These are phyloP conservation scores for Populus hybrid DNA, from an alignment of 441 rosid species.

Conservation along the genomic window DNA sequence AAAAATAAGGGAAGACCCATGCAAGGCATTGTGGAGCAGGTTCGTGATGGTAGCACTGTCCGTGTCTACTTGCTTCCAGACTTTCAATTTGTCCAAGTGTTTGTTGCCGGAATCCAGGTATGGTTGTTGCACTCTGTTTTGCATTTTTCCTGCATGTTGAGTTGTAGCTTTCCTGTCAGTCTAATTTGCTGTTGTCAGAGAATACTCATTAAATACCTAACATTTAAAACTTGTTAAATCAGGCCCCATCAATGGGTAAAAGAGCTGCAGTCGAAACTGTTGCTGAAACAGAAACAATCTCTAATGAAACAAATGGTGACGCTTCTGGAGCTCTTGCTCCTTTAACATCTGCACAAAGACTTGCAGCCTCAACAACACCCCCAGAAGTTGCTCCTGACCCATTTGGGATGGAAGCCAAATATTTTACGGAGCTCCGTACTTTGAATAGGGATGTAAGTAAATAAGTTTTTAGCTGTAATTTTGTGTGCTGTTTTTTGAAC, in stretches of 20 bases:
- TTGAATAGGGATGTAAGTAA: slow-evolving; percentile 77
- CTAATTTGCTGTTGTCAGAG: neutral
- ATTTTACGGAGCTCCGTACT: slow-evolving; percentile 83
- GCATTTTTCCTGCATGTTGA: too few species aligned
- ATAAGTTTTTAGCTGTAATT: slow-evolving; percentile 8
- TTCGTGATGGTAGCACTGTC: slow-evolving; percentile 95
- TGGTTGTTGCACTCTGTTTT: too few species aligned
- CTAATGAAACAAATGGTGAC: slow-evolving; percentile 68
- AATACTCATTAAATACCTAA: slow-evolving; percentile 2
- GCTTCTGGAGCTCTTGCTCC: slow-evolving; percentile 60
- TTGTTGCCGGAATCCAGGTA: slow-evolving; percentile 17
- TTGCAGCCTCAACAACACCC: slow-evolving; percentile 60
- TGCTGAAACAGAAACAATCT: slow-evolving; percentile 39
- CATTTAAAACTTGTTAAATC: slow-evolving; percentile 15
- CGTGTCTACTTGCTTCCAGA: slow-evolving; percentile 93
- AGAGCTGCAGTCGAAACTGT: slow-evolving; percentile 53
- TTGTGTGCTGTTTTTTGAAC: neutral
- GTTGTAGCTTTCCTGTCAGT: slow-evolving; percentile 48
- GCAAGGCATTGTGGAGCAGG: slow-evolving; percentile 57
- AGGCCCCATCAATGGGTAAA: slow-evolving; percentile 88
- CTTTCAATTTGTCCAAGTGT: slow-evolving; percentile 93
- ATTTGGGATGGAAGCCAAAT: slow-evolving; percentile 79
- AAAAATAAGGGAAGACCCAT: too few species aligned
- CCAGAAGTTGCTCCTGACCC: slow-evolving; percentile 72
- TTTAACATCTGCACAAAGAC: slow-evolving; percentile 89